Evolutionary conservation across 1,139 yeast species (phyloP), one percentile per base, ranked within the genome.

Genomic region (Nematodospora anomalae): DNA sequence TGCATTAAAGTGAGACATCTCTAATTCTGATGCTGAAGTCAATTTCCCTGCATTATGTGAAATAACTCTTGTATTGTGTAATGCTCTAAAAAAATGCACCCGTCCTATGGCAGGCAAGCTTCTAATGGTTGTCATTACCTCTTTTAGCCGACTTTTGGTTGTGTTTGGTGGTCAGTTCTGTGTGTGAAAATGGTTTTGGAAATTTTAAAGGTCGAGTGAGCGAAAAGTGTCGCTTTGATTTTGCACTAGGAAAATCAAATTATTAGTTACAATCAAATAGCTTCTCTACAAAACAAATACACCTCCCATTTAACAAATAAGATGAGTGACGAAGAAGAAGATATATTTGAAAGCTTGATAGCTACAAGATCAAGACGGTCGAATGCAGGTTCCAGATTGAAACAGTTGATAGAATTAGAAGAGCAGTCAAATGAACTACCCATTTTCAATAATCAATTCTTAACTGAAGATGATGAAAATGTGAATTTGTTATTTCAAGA

Each of bases 341-440:
- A 21, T 8, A 32, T 30, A 15, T 41, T 41, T 28, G 44, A 41
- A 13, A 69, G 74, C 50, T 64, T 81, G 45, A 81, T 84, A 49
- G 79, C 86, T 10, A 82, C 94, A 4, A 74, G 96, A 44, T 65
- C 80, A 40, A 73, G 89, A 46, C 79, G 99, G 36, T 62, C 88
- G 33, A 92, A 92, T 62, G 98, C 98, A 1, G 99, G 99, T 8
- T 83, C 88, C 36, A 71, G 94, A 40, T 67, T 92, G 53, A 78
- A 79, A 53, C 81, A 81, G 43, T 71, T 92, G 48, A 67, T 92
- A 16, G 83, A 80, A 43, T 74, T 85, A 28, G 96, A 89, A 52
- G 79, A 71, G 44, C 67, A 59, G 40, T 57, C 64, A 4, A 54
- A 59, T 12, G 67, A 57, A 42, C 9, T 23, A 13, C 15, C 33